Percentiles rank a stretch among this genome's conserved stretches.
Conservation (phyloP, 2,329 filamentous ascomycete species). For the Hymenoscyphus repandus region DNA sequence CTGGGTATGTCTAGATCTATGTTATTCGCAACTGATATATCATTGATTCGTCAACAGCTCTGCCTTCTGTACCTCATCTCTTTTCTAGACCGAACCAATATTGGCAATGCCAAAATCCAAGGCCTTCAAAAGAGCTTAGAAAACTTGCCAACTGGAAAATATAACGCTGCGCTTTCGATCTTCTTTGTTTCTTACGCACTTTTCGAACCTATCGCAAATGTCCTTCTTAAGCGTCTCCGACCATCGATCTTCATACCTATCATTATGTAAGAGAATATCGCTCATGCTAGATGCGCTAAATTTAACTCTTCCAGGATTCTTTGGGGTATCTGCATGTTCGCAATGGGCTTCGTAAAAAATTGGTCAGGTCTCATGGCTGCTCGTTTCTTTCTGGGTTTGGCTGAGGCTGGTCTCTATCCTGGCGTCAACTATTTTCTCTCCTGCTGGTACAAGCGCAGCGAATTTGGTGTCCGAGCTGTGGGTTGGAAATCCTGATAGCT, state of each 20-base stretch:
- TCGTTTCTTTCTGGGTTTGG: conserved; percentile 60
- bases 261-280: conserved; percentile 64
- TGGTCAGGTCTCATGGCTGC: conserved; percentile 29
- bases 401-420: conserved; percentile 71
- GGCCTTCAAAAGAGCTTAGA: conserved; percentile 54
- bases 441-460: conserved; percentile 79
- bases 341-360: conserved; percentile 33
- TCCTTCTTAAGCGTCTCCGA: conserved; percentile 64
- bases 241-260: conserved; percentile 75
- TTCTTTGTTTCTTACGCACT: conserved; percentile 84
- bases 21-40: conserved; percentile 23
- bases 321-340: conserved; percentile 66
- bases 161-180: conserved; percentile 71
- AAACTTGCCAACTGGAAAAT: conserved; percentile 56
- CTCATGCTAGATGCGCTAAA: background rate
- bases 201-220: conserved; percentile 70
- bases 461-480: conserved; percentile 68
- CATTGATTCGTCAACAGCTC: conserved; percentile 57
- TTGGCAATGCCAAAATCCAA: conserved; percentile 66
- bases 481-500: too few species aligned
- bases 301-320: conserved; percentile 38
- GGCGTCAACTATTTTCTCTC: conserved; percentile 76
- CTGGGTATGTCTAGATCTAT: too few species aligned
- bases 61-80: conserved; percentile 71
- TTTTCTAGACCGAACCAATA: conserved; percentile 74